These are phyloP conservation scores for Mortierella claussenii DNA, from an alignment of 192 early-diverging fungal genomes.

Conservation along the genomic window DNA sequence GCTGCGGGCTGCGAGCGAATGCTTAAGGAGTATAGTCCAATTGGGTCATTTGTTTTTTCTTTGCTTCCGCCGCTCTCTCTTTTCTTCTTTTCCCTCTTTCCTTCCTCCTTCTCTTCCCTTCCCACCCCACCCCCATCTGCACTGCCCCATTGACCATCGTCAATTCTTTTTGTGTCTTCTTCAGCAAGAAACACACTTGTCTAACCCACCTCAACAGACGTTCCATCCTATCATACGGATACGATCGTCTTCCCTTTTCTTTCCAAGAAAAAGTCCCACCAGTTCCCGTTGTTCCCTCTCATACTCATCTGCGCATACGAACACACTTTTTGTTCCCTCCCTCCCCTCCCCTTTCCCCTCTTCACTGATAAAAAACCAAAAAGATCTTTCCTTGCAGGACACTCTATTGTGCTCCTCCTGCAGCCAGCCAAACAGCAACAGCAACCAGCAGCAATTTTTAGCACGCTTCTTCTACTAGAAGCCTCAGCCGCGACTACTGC, in stretches of 20 bases:
- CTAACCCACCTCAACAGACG: constrained; percentile 16
- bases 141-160: not conserved
- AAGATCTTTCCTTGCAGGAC: not conserved
- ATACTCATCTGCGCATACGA: constrained; percentile 1
- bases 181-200: not conserved
- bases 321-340: not conserved
- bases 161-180: constrained; percentile 1
- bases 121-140: not conserved
- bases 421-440: not conserved
- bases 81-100: not conserved
- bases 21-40: constrained; percentile 1
- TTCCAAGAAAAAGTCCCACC: constrained; percentile 22
- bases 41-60: too few species aligned
- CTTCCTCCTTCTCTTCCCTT: constrained; percentile 4
- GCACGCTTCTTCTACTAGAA: too few species aligned
- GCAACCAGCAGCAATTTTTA: not conserved
- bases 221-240: constrained; percentile 35
- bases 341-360: constrained; percentile 1
- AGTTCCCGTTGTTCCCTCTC: not conserved
- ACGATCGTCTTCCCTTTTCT: constrained; percentile 29
- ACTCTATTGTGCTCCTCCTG: not conserved
- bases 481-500: not conserved
- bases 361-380: not conserved
- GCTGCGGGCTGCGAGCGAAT: too few species aligned
- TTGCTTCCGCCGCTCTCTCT: not conserved